A percentile compares a stretch with the other conserved stretches of the same genome.
phyloP scores from a whole-genome alignment of 2,329 filamentous ascomycete species.

The Phialophora expanda region DNA sequence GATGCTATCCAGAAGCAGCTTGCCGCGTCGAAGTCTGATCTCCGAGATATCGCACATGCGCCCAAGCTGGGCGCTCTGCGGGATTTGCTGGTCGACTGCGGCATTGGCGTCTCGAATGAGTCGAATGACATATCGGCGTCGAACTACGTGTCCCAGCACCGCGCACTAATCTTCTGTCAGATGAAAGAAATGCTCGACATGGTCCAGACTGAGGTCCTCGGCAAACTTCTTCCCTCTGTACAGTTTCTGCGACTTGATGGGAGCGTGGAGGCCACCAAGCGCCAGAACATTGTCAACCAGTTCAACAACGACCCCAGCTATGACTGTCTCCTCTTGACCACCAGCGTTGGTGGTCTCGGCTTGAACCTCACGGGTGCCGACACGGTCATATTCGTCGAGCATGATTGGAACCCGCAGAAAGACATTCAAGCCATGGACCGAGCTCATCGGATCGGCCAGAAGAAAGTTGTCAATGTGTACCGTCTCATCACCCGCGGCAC shows the following conservation, averaged over 20 bases:
- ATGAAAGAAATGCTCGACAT: conserved; percentile 99
- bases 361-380: conserved; percentile 96
- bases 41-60: conserved; percentile 85
- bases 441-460: conserved; percentile 96
- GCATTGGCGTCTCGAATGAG: conserved; percentile 73
- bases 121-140: conserved; percentile 53
- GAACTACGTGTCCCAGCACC: conserved; percentile 91
- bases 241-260: conserved; percentile 95
- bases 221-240: conserved; percentile 86
- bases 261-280: conserved; percentile 86
- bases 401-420: conserved; percentile 99
- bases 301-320: conserved; percentile 98
- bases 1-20: conserved; percentile 83
- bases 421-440: conserved; percentile 99
- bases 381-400: conserved; percentile 98
- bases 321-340: conserved; percentile 90
- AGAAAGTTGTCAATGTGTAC: conserved; percentile 99
- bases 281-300: conserved; percentile 97
- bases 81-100: conserved; percentile 96
- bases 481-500: conserved; percentile 94
- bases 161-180: conserved; percentile 95
- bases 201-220: conserved; percentile 91
- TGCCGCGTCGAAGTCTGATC: conserved; percentile 74
- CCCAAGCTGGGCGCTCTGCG: conserved; percentile 89
- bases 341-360: conserved; percentile 90